A percentile compares a stretch with the other conserved stretches of the same genome.
phyloP scores from a whole-genome alignment of 108 stramenopile species.

The Thalassiosira profunda region DNA sequence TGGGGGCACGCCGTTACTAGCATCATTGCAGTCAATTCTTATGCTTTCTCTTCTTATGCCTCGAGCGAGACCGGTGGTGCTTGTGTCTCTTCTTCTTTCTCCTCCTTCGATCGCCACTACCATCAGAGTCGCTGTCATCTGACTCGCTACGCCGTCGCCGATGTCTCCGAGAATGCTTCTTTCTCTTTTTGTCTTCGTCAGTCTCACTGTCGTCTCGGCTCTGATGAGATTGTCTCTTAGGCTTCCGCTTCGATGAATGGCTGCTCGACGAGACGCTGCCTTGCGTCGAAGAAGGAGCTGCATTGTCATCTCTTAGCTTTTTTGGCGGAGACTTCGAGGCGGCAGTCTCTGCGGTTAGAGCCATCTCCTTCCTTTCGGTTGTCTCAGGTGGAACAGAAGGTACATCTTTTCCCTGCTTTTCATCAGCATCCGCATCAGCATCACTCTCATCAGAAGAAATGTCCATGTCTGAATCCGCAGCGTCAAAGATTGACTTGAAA shows the following conservation, averaged over 20 bases:
- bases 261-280: background rate
- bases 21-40: too few relatives aligned
- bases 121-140: background rate
- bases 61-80: slow-evolving; percentile 5
- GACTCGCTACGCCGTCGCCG: too few relatives aligned
- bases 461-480: slow-evolving; percentile 40
- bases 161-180: too few relatives aligned
- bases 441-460: slow-evolving; percentile 25
- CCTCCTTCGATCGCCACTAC: background rate
- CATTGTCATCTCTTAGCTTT: background rate
- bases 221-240: too few relatives aligned
- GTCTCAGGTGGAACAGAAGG: too few relatives aligned
- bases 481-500: slow-evolving; percentile 47
- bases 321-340: too few relatives aligned
- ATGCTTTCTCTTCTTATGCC: slow-evolving; percentile 5
- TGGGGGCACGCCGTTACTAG: too few relatives aligned
- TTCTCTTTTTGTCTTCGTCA: background rate
- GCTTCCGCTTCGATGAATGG: background rate
- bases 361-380: too few relatives aligned
- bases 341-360: too few relatives aligned
- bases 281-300: background rate
- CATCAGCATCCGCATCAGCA: background rate
- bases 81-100: slow-evolving; percentile 9
- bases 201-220: background rate
- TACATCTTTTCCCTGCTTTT: background rate